These are phyloP conservation scores for Aspergillus conjunctus DNA, from an alignment of 495 filamentous ascomycete genomes.

Conservation along the genomic window DNA sequence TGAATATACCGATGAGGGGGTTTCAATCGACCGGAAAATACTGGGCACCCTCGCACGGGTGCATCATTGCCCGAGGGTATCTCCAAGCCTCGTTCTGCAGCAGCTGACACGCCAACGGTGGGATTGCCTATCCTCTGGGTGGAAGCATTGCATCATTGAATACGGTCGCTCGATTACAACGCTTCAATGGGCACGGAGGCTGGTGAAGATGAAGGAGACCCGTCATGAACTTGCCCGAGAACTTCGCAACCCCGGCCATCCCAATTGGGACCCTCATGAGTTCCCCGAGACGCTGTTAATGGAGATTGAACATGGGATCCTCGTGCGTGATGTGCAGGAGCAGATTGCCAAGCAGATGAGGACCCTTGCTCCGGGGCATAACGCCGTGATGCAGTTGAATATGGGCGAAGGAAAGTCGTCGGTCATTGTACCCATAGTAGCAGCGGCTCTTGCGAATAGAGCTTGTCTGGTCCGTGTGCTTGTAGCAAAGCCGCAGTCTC, in stretches of 20 bases:
- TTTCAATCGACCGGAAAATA: no score
- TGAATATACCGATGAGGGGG: no score
- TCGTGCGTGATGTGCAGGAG: conserved; percentile 63
- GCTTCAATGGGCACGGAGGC: conserved; percentile 44
- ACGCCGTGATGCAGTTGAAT: conserved; percentile 68
- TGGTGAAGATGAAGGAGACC: conserved; percentile 14
- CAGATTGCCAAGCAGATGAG: conserved; percentile 62
- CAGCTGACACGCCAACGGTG: conserved; percentile 26
- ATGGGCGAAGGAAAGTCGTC: conserved; percentile 79
- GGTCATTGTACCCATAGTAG: conserved; percentile 68
- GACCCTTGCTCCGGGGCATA: conserved; percentile 37
- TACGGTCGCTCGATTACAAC: conserved; percentile 44
- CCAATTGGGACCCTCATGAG: conserved; percentile 53
- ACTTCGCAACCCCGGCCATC: conserved; percentile 54
- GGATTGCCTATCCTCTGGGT: conserved; percentile 14
- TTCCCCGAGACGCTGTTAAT: conserved; percentile 63
- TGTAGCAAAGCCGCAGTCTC: conserved; percentile 63
- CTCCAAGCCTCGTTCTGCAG: conserved; percentile 25
- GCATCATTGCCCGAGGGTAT: conserved; percentile 33
- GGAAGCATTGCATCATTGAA: conserved; percentile 28
- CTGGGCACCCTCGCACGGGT: conserved; percentile 8
- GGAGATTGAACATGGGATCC: conserved; percentile 64
- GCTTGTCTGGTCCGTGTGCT: conserved; percentile 57
- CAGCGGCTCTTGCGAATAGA: conserved; percentile 55
- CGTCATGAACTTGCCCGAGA: conserved; percentile 52